Evolutionary conservation across 805 yeast species (phyloP), one percentile per base, ranked within the genome.

Genomic region (Teunomyces atbi): DNA sequence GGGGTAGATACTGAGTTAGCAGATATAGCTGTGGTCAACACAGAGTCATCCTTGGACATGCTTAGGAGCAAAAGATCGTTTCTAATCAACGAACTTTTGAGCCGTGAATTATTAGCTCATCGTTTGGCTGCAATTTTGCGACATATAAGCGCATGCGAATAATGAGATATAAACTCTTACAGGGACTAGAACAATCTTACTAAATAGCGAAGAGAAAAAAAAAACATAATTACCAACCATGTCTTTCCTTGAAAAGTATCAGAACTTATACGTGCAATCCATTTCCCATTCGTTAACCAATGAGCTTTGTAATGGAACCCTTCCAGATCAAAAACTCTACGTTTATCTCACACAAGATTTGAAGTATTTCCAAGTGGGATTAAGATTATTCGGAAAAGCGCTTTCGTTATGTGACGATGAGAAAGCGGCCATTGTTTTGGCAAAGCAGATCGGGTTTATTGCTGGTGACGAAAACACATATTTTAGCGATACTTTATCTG

Each of bases 391-490:
- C 11, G 77, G 78, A 7, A 76, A 69, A 46, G 63, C 73, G 1
- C 61, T 79, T 15, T 67, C 78, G 2, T 45, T 62, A 32, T 76
- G 81, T 42, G 77, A 75, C 42, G 60, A 68, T 23, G 54, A 65
- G 0, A 47, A 60, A 3, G 52, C 78, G 0, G 61, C 71, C n/a
- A 59, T 77, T 19, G 57, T 59, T 0, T 49, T 79, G 21, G 75
- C 78, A 1, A 76, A 75, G 47, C 80, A 78, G 49, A 68, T 79
- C 47, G 83, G 82, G 1, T 75, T 77, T 50, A 61, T 79, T 29
- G 65, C 76, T 11, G 66, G 65, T 37, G 74, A 69, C 45, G 83
- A 79, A 51, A 76, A 77, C 53, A 68, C 68, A 39, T 79, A 79
- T 50, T 79, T 78, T 49, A 53, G 53, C 11, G 54, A 26, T 10